phyloP scores from a whole-genome alignment of 148 eudicot species.

The Chenopodium berlandieri region DNA sequence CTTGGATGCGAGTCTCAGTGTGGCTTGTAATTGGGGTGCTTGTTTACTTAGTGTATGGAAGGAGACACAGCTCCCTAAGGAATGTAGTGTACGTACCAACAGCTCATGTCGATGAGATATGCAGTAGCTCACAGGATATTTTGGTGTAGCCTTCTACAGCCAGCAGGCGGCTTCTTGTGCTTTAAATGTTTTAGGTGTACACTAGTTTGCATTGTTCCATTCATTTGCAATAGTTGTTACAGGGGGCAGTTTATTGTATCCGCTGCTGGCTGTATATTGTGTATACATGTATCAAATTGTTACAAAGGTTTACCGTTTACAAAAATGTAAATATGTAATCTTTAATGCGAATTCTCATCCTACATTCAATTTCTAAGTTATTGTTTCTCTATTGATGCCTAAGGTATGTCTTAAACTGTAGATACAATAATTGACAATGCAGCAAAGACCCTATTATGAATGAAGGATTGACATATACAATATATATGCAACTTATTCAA shows the following conservation, averaged over 20 bases:
- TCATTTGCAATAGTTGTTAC: background rate
- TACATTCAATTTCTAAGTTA: background rate
- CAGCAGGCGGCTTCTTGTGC: background rate
- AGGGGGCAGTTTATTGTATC: background rate
- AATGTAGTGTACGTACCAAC: constrained; percentile 38
- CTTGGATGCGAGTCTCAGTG: constrained; percentile 62
- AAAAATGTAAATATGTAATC: constrained; percentile 19
- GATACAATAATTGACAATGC: background rate
- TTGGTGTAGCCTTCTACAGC: constrained; percentile 20
- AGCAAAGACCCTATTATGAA: background rate
- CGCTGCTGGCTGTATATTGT: constrained; percentile 10
- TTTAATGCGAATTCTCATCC: background rate
- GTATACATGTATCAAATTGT: constrained; percentile 24
- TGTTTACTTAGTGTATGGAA: constrained; percentile 54
- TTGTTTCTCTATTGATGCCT: background rate
- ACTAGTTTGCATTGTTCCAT: background rate
- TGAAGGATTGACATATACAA: background rate
- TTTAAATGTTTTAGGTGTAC: constrained; percentile 2
- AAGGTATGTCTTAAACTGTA: background rate
- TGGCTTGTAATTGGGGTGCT: constrained; percentile 56
- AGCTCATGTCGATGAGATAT: constrained; percentile 29
- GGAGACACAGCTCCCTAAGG: constrained; percentile 48
- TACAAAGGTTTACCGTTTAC: background rate
- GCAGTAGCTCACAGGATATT: constrained; percentile 19
- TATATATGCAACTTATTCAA: background rate